Base-by-base conservation (phyloP, 108 stramenopile genomes). In the Mediolabrus comicus region DNA sequence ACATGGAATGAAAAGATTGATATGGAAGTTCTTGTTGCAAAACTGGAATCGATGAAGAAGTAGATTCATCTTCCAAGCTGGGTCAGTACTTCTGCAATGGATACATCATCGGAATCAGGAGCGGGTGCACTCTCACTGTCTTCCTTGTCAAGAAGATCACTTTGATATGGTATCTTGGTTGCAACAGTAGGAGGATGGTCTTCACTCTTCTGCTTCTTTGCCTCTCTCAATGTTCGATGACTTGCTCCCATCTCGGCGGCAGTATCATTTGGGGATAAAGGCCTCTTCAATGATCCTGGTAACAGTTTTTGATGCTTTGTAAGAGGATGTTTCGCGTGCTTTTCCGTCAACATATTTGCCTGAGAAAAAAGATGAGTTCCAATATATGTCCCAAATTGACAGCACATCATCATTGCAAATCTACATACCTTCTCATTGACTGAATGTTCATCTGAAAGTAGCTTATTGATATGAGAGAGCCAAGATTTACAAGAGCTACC, bases 1-100 rank as follows among this genome's bases (percentile, higher is more conserved):
- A 64, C 63, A 22, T 77, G 76, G 76, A 28, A 71, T 53, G 76
- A 77, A 32, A 32, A 61, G 19, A 60, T 28, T 14, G 63, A 63
- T 29, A 65, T 77, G 60, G 76, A 71, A 22, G 29, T 38, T 16
- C 29, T 77, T 12, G 36, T 74, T 28, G 32, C 19, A 10, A 74
- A 46, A 22, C 46, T 74, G 26, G 29, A 54, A 43, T 25, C n/a
- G 14, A 27, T 35, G 27, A 43, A 25, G 36, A 5, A 29, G 16
- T 7, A 53, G 29, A 29, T 5, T 53, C 57, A 53, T 4, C 55
- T 41, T 57, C 67, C 67, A 26, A 67, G n/a, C 4, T 39, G 67
- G n/a, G 56, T 58, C n/a, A 67, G 29, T 0, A 36, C 56, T 30
- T 67, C 56, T 41, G 67, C 67, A 56, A 58, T 53, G 11, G 67